Conservation (phyloP, 2,329 filamentous ascomycete genomes). For the Pseudopyricularia cyperi region DNA sequence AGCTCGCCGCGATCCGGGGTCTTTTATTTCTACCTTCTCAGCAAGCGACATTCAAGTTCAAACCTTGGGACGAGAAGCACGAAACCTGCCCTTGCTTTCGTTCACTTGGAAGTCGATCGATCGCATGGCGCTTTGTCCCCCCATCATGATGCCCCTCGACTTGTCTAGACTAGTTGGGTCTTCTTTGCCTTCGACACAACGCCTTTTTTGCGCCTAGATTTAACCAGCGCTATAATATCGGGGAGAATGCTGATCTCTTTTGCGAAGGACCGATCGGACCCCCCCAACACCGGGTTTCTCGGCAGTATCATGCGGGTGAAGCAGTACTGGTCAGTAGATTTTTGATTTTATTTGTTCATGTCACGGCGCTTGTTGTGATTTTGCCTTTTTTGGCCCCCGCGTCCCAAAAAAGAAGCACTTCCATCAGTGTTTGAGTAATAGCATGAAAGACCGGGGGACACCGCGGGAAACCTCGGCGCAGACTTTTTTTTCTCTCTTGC, state of each 20-base stretch:
- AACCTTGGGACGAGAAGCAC: background rate
- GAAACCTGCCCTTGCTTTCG: background rate
- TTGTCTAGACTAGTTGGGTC: background rate
- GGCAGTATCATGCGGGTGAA: constrained; percentile 11
- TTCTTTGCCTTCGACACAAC: background rate
- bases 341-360: background rate
- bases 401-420: background rate
- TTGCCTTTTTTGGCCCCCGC: background rate
- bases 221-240: background rate
- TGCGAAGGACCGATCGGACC: background rate
- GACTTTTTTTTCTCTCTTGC: background rate
- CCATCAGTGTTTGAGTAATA: background rate
- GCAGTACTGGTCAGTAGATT: background rate
- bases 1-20: background rate
- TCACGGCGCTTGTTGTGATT: background rate
- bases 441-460: background rate
- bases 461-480: background rate
- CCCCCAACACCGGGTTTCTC: constrained; percentile 4
- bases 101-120: background rate
- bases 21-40: background rate
- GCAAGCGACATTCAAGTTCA: background rate
- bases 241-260: background rate
- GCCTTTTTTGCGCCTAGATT: background rate
- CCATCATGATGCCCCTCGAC: background rate
- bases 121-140: background rate